Evolutionary conservation across 1,284 basidiomycete species (phyloP).

Genomic region (Lentinula novae-zelandiae): DNA sequence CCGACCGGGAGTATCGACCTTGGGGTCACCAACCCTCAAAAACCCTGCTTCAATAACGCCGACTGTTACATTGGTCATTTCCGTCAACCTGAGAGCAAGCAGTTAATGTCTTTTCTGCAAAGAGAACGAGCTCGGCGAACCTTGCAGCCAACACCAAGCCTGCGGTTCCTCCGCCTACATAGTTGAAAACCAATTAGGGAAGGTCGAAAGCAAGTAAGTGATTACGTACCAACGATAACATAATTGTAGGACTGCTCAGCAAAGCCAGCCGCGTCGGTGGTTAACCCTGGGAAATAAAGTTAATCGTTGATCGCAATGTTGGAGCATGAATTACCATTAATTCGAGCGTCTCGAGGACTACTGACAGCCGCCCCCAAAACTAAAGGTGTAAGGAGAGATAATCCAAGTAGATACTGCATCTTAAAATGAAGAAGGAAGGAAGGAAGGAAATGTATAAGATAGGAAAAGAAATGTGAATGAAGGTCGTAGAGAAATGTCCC

Average conservation of each 20-base stretch:
- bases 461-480: background rate
- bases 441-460: background rate
- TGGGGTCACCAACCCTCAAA: background rate
- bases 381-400: background rate
- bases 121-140: background rate
- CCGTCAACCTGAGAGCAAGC: background rate
- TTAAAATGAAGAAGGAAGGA: background rate
- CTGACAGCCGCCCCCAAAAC: background rate
- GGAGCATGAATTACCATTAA: background rate
- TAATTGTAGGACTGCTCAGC: slow-evolving; percentile 5
- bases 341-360: background rate
- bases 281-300: background rate
- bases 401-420: background rate
- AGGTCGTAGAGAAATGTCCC: background rate
- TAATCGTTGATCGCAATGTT: background rate
- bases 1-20: slow-evolving; percentile 6
- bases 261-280: slow-evolving; percentile 5
- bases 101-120: background rate
- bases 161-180: background rate
- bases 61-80: slow-evolving; percentile 6
- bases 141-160: background rate
- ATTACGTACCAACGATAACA: slow-evolving; percentile 7
- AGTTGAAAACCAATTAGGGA: background rate
- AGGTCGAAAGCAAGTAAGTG: background rate
- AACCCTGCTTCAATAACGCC: slow-evolving; percentile 6